Evolutionary conservation across 306 rosid species (phyloP).

Genomic region (Rosa chinensis): DNA sequence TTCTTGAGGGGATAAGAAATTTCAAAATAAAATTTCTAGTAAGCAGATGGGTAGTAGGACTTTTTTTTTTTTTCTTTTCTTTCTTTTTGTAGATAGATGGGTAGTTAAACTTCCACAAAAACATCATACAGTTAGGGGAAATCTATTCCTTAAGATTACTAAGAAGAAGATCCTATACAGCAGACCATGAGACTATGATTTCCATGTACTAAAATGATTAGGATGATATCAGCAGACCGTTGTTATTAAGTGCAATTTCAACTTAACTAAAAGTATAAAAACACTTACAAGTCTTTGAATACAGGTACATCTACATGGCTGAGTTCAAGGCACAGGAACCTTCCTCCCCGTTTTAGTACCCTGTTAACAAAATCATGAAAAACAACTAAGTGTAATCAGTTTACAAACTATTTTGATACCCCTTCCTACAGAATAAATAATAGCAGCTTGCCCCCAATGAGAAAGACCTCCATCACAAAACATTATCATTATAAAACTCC

Average conservation of each 20-base stretch:
- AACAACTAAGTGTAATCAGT: neutral
- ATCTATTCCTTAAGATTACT: neutral
- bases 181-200: neutral
- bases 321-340: slow-evolving; percentile 95
- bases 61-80: neutral
- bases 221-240: neutral
- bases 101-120: neutral
- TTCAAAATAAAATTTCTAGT: neutral
- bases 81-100: neutral
- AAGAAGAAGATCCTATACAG: neutral
- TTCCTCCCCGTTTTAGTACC: slow-evolving; percentile 87
- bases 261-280: slow-evolving; percentile 13
- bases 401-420: neutral
- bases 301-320: slow-evolving; percentile 85
- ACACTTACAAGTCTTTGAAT: slow-evolving; percentile 83
- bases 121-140: neutral
- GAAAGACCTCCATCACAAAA: neutral
- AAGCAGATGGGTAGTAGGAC: neutral
- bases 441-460: neutral
- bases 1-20: neutral
- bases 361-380: slow-evolving; percentile 35
- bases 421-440: neutral
- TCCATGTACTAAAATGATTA: neutral
- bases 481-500: neutral
- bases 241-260: neutral